phyloP scores from a whole-genome alignment of 768 basidiomycete species.

The Podaxis sp. region DNA sequence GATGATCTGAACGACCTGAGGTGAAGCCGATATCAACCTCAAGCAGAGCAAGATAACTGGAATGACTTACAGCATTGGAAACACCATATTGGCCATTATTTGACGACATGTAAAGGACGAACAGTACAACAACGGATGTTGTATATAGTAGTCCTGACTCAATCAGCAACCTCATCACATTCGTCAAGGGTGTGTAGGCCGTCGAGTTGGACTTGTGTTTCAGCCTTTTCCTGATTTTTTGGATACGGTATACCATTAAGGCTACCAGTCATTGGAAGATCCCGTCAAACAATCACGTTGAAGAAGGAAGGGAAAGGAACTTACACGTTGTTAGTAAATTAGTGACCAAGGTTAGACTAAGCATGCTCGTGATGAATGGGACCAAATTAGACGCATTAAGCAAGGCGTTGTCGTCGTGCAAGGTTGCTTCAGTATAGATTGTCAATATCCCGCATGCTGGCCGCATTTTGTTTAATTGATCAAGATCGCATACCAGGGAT shows the following conservation, averaged over 20 bases:
- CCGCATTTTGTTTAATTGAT: not conserved
- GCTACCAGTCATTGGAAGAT: conserved; percentile 21
- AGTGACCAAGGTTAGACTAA: conserved; percentile 36
- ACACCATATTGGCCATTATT: conserved; percentile 39
- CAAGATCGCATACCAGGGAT: not conserved
- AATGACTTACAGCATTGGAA: conserved; percentile 35
- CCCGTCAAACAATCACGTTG: not conserved
- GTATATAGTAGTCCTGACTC: conserved; percentile 43
- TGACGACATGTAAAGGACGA: conserved; percentile 34
- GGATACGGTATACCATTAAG: conserved; percentile 39
- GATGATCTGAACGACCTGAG: conserved; percentile 42
- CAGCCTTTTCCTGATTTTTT: conserved; percentile 28
- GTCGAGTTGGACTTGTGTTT: conserved; percentile 22
- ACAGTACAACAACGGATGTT: conserved; percentile 33
- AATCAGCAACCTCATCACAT: conserved; percentile 33
- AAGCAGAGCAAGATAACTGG: not conserved
- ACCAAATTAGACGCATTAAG: conserved; percentile 30
- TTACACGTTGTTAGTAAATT: conserved; percentile 40
- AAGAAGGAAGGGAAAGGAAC: conserved; percentile 5
- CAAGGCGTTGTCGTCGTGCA: conserved; percentile 20
- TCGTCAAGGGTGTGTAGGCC: conserved; percentile 26
- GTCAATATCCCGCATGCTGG: conserved; percentile 35
- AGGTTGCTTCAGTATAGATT: conserved; percentile 31
- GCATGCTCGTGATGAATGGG: conserved; percentile 40
- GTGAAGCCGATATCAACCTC: not conserved